Conservation (phyloP, 2,329 filamentous ascomycete genomes). For the Fusarium napiforme region DNA sequence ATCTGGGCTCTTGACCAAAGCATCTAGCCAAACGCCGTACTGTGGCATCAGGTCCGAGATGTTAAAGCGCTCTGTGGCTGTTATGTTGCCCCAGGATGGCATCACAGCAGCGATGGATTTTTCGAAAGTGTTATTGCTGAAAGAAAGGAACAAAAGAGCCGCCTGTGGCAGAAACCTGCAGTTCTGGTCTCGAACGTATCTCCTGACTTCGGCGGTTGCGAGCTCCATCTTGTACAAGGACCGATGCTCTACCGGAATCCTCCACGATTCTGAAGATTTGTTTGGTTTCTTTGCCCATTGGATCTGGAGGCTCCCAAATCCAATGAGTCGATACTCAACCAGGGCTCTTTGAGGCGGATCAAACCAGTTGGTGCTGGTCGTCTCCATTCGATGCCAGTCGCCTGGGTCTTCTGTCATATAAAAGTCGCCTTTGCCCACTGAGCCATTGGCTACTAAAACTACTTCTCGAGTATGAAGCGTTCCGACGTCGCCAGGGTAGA, state of each 20-base stretch:
- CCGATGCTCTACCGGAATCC: not conserved
- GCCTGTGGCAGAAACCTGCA: not conserved
- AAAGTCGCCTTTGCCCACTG: not conserved
- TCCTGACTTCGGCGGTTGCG: not conserved
- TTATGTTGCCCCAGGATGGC: not conserved
- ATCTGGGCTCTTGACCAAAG: not conserved
- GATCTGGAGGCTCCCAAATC: not conserved
- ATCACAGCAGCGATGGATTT: not conserved
- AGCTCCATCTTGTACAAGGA: not conserved
- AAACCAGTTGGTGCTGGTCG: not conserved
- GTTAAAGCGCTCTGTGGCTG: not conserved
- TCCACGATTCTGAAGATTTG: not conserved
- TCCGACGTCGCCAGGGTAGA: not conserved
- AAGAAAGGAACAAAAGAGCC: not conserved
- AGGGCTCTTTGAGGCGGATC: not conserved
- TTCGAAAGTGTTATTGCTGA: not conserved
- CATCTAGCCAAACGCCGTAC: not conserved
- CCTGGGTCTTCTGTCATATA: not conserved
- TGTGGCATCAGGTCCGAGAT: not conserved
- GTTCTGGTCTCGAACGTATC: not conserved
- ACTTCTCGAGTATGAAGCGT: not conserved
- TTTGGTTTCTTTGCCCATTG: constrained; percentile 3
- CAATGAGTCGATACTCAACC: not conserved
- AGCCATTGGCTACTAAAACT: not conserved
- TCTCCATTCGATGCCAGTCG: constrained; percentile 2